Evolutionary conservation across 345 rosid genomes (phyloP).

Genomic region (Rubroshorea leprosula): DNA sequence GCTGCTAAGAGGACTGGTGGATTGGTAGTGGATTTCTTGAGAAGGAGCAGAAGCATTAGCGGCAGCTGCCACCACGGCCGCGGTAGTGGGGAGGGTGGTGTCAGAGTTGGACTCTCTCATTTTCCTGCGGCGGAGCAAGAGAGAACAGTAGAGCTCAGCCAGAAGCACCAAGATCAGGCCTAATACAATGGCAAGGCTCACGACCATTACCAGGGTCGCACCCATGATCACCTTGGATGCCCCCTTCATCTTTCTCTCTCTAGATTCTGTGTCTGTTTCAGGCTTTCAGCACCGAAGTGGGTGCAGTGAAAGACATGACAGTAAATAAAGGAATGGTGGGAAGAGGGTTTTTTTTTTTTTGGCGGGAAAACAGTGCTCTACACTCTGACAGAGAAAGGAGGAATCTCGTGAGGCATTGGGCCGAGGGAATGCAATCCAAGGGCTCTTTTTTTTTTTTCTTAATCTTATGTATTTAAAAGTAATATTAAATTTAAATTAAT

Average conservation of each 20-base stretch:
- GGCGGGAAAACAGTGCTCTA: conserved; percentile 40
- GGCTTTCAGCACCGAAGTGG: neutral
- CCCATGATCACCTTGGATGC: conserved; percentile 79
- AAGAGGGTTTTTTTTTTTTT: conserved; percentile 11
- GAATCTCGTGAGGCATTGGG: conserved; percentile 24
- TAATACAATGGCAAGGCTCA: conserved; percentile 64
- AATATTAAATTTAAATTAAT: conserved; percentile 4
- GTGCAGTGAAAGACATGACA: conserved; percentile 3
- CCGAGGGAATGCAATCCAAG: conserved; percentile 18
- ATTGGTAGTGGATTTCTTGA: conserved; percentile 14
- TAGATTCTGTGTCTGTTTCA: neutral
- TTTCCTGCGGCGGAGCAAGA: conserved; percentile 48
- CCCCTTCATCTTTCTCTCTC: conserved; percentile 48
- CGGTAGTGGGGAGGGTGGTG: conserved; percentile 17
- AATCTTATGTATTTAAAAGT: conserved; percentile 21
- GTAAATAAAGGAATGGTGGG: conserved; percentile 12
- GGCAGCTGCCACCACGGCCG: conserved; percentile 15
- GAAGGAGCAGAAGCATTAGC: neutral
- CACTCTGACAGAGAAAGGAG: conserved; percentile 14
- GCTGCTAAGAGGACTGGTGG: conserved; percentile 36
- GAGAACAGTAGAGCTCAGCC: conserved; percentile 84
- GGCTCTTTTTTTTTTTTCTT: neutral
- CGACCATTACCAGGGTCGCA: conserved; percentile 78
- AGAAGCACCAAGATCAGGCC: conserved; percentile 65
- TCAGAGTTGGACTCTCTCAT: conserved; percentile 21